Evolutionary conservation across 345 rosid species (phyloP), one percentile per base, ranked within the genome.

Genomic region (Populus tremula): DNA sequence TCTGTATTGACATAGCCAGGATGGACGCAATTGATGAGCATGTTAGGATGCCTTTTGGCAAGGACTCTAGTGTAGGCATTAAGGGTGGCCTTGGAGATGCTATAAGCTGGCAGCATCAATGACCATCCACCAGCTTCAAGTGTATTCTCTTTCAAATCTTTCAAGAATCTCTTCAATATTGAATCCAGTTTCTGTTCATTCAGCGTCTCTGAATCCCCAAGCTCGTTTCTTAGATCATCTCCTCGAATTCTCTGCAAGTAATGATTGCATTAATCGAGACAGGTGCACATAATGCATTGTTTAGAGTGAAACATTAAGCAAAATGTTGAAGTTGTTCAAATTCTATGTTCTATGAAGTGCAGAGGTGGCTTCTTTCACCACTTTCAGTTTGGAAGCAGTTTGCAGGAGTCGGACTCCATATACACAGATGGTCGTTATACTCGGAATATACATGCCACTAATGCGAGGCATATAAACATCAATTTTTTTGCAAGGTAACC

Each of bases 21-120:
- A 81, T 88, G 91, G 50, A 88, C 90, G 27, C 87, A 87, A 33
- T 90, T 88, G 71, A 90, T 83, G 56, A 71, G 77, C 91, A 88
- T 90, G 0, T 53, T 35, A 0, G 88, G 88, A 50, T 89, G 67
- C 73, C 49, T 85, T 72, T 76, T 88, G 17, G 90, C 91, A 4
- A 90, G 80, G 63, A 88, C 70, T 80, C 91, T 85, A 1, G 93
- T 85, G 77, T 87, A 88, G 13, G 93, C 89, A 80, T 90, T 85
- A 64, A 90, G 82, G 41, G 73, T 79, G 25, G 79, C 87, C 87
- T 85, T 88, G 6, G 93, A 85, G 67, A 87, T 73, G 87, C 88
- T 85, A 74, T 88, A 85, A 59, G 90, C 80, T 1, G 92, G 92
- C 41, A 89, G 78, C 87, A 86, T 84, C 18, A 74, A n/a, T 4